These are phyloP conservation scores for Rubroboletus satanas DNA, from an alignment of 768 basidiomycete genomes.

Conservation along the genomic window DNA sequence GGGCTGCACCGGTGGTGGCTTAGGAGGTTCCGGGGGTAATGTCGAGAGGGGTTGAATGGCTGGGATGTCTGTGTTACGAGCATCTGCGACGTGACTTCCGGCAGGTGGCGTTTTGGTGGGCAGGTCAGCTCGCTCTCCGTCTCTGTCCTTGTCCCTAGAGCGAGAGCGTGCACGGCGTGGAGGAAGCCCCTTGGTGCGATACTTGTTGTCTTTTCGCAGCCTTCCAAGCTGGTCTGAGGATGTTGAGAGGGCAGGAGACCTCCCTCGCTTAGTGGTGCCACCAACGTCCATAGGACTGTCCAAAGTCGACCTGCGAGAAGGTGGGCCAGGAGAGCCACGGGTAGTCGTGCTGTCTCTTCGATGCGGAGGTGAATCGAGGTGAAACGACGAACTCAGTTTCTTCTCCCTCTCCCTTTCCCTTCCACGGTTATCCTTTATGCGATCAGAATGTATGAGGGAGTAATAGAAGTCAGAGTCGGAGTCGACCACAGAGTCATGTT, in stretches of 20 bases:
- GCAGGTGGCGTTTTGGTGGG: slow-evolving; percentile 1
- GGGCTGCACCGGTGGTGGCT: slow-evolving; percentile 18
- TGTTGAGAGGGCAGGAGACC: slow-evolving; percentile 26
- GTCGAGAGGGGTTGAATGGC: neutral
- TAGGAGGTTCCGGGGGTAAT: slow-evolving; percentile 13
- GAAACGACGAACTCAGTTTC: slow-evolving; percentile 7
- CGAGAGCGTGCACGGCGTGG: slow-evolving; percentile 8
- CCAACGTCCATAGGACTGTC: slow-evolving; percentile 5
- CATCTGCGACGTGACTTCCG: neutral
- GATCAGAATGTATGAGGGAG: slow-evolving; percentile 9
- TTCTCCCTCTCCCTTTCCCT: neutral
- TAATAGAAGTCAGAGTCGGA: slow-evolving; percentile 23
- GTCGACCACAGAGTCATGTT: slow-evolving; percentile 16
- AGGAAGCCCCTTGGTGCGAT: neutral
- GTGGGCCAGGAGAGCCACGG: slow-evolving; percentile 9
- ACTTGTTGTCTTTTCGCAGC: slow-evolving; percentile 16
- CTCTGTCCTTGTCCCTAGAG: slow-evolving; percentile 11
- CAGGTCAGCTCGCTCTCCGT: neutral
- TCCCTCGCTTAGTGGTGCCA: slow-evolving; percentile 9
- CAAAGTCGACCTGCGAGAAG: slow-evolving; percentile 15
- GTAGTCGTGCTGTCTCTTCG: slow-evolving; percentile 18
- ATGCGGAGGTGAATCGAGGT: slow-evolving; percentile 8
- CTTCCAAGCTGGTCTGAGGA: slow-evolving; percentile 27
- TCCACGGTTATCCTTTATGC: slow-evolving; percentile 3
- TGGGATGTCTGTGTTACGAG: neutral